Base-by-base conservation (phyloP, 1,284 basidiomycete species). In the Trametes polyzona region DNA sequence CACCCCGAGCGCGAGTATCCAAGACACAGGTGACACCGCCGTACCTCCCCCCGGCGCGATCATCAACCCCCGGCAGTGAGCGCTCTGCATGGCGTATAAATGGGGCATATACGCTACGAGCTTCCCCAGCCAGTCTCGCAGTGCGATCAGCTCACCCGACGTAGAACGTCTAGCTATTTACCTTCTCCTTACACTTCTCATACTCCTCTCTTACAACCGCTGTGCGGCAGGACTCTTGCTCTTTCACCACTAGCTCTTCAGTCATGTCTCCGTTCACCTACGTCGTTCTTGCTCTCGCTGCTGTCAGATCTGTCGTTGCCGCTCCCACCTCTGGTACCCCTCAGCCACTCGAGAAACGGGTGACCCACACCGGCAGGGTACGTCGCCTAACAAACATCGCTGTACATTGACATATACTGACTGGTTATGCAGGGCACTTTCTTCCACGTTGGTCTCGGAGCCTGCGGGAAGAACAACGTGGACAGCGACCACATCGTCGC, bases 281-380 rank as follows among this genome's bases (percentile, higher is more conserved):
- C 52, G 26, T 55, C 16, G 36, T 37, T n/a, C 40, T 62, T 16
- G 52, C 47, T 5, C 52, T 79, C 52, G 66, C 75, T 16, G 62
- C 83, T 59, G 74, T 78, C 65, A 66, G 75, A 53, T 73, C 75
- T 49, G 46, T 79, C 55, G 59, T 79, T 53, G 65, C 75, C 50
- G 65, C 71, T 23, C 63, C 79, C 60, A 78, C 81, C 12, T 85
- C 86, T 10, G 63, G 83, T n/a, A 70, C 77, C 36, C 46, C 23
- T 36, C 55, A 60, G 42, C 69, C 59, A 23, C 70, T 84, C 23
- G 76, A 78, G 55, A 83, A 79, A 67, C 78, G 85, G 32, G 53
- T 73, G 30, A 73, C 74, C 1, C 79, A 76, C 62, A 61, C 54
- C 8, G 83, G 84, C 37, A 68, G 71, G 62, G 83, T 83, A 63